Conservation (phyloP, 1,139 yeast species). For the Hemisphaericaspora subhashii region DNA sequence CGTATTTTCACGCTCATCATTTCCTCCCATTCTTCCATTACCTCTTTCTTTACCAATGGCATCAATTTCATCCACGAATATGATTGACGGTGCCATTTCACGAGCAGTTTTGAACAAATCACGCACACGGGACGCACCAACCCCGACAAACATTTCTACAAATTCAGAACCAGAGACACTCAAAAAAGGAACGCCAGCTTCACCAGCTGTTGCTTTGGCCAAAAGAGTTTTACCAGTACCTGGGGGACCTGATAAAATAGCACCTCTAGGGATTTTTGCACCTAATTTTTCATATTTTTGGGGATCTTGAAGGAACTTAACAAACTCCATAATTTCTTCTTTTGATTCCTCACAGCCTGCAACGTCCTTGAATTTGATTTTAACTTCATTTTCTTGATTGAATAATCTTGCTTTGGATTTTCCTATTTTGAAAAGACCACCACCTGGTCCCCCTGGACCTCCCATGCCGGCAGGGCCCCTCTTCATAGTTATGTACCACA, state of each 20-base stretch:
- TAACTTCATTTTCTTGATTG: conserved; percentile 70
- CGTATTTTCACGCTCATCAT: conserved; percentile 81
- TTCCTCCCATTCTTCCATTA: conserved; percentile 64
- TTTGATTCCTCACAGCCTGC: conserved; percentile 86
- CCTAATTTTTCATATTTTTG: conserved; percentile 73
- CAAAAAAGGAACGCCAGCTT: conserved; percentile 79
- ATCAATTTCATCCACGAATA: conserved; percentile 82
- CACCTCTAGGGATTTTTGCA: conserved; percentile 83
- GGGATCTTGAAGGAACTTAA: conserved; percentile 73
- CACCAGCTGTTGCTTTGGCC: conserved; percentile 86
- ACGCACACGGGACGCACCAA: conserved; percentile 80
- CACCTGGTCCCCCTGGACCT: conserved; percentile 37
- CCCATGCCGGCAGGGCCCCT: conserved; percentile 49
- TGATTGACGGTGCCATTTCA: conserved; percentile 77
- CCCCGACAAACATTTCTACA: conserved; percentile 83
- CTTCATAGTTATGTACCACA: conserved; percentile 66
- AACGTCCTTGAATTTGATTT: conserved; percentile 73
- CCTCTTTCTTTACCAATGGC: conserved; percentile 83
- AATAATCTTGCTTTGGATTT: conserved; percentile 70
- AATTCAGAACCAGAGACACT: conserved; percentile 83
- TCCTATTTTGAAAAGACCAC: conserved; percentile 64
- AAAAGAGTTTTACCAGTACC: conserved; percentile 84
- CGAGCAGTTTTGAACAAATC: conserved; percentile 78
- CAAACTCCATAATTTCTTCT: conserved; percentile 84
- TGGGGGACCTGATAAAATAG: conserved; percentile 80